Evolutionary conservation across 202 grass and related monocot species (phyloP).

Genomic region (Eragrostis tef): DNA sequence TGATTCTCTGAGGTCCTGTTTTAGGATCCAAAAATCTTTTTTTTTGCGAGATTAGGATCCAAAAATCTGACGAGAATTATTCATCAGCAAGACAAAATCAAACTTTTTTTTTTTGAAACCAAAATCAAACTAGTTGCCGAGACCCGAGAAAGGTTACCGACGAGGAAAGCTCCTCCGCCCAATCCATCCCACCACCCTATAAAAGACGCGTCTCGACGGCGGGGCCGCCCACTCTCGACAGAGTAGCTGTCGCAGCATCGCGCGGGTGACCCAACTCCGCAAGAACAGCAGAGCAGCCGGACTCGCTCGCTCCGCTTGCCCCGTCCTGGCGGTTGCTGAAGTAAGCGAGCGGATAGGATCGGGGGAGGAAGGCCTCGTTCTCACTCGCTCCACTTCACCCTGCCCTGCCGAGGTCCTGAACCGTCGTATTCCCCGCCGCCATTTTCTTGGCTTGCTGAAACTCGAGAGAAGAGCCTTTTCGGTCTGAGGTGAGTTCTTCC

Average conservation of each 20-base stretch:
- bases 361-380: no score
- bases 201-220: constrained; percentile 26
- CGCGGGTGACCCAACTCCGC: not conserved
- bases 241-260: not conserved
- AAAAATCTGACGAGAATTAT: no score
- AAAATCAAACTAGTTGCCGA: not conserved
- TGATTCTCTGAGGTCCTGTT: no score
- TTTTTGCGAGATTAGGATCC: no score
- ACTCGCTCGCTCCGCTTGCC: not conserved
- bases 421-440: not conserved
- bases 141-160: not conserved
- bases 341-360: constrained; percentile 28
- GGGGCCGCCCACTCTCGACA: not conserved
- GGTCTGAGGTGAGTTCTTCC: constrained; percentile 30
- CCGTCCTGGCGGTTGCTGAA: not conserved
- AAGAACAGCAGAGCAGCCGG: not conserved
- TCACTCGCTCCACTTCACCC: no score
- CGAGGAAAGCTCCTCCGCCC: no score
- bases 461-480: not conserved
- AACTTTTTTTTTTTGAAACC: no score
- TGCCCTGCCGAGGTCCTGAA: no score
- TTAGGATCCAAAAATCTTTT: no score
- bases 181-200: constrained; percentile 15
- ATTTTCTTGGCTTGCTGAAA: not conserved
- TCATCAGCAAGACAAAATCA: not conserved